Base-by-base conservation (phyloP, 768 basidiomycete genomes). In the Suillus sp. region DNA sequence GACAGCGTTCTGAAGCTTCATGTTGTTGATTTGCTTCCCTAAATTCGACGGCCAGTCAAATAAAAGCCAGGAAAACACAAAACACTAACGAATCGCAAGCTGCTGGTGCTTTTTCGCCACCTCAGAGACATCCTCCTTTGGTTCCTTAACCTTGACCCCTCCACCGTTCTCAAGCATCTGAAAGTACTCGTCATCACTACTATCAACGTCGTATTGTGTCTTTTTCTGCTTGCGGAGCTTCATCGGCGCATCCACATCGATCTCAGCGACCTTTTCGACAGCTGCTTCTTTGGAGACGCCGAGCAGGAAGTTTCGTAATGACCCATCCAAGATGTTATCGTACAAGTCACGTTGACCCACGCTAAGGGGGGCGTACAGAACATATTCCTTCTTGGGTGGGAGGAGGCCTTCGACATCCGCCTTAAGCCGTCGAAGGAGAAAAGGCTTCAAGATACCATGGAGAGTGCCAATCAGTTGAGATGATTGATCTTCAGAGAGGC, bases 371-470 rank as follows among this genome's bases (percentile, higher is more conserved):
- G 95, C 95, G 64, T 96, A 96, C 0, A 99, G 83, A 2, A 98
- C 86, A 69, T 99, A 99, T 75, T 95, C 93, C 74, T 95, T 95
- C 78, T 94, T 95, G 3, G 92, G 92, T 0, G 97, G 97, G 4
- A 99, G 79, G 10, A 62, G 71, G 61, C 84, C 83, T 64, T 85
- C 84, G 10, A 99, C 96, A 68, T 99, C 97, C 7, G 80, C 87
- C 75, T 99, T 99, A 62, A 98, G 82, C 13, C 97, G 86, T 13
- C 97, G 87, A 0, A 99, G 82, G 34, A 99, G 84, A 82, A 99
- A 99, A 1, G 97, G 97, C 68, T 95, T 95, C 56, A 99, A 85
- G 69, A 99, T 96, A 2, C 86, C 85, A 73, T 97, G 95, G 0
- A 98, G 84, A 0, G 90, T 84, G 34, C 85, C 81, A 64, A 97